phyloP scores from a whole-genome alignment of 257 asterid genomes.

The Asclepias syriaca region DNA sequence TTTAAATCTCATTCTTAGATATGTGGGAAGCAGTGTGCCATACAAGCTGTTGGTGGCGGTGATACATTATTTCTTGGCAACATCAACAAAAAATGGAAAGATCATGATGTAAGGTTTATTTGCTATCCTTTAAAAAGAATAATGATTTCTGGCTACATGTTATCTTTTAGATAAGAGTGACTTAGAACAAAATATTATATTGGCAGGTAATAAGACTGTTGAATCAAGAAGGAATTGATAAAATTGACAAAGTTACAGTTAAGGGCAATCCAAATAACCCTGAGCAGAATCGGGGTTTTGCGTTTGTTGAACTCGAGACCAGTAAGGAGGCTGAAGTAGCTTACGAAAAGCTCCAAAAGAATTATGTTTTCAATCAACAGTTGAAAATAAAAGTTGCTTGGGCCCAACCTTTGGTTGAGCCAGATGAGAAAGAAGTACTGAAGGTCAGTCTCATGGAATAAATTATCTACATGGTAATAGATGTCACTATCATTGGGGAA shows the following conservation, averaged over 20 bases:
- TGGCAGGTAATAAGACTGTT: slow-evolving; percentile 45
- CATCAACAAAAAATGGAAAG: slow-evolving; percentile 66
- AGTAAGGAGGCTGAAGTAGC: slow-evolving; percentile 65
- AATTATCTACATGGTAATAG: slow-evolving; percentile 6
- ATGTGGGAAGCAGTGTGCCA: slow-evolving; percentile 56
- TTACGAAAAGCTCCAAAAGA: slow-evolving; percentile 51
- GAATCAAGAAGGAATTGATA: slow-evolving; percentile 51
- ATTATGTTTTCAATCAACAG: slow-evolving; percentile 37
- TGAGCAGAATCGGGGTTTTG: slow-evolving; percentile 64
- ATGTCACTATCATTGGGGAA: background rate
- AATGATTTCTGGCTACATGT: background rate
- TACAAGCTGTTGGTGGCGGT: slow-evolving; percentile 50
- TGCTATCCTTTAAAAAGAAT: slow-evolving; percentile 3
- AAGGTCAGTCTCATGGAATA: slow-evolving; percentile 43
- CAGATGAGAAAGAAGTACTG: slow-evolving; percentile 52
- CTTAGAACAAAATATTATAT: slow-evolving; percentile 16
- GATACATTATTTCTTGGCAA: slow-evolving; percentile 67
- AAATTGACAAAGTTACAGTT: slow-evolving; percentile 51
- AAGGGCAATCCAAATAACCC: slow-evolving; percentile 46
- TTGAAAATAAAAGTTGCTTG: slow-evolving; percentile 50
- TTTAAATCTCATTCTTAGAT: slow-evolving; percentile 37
- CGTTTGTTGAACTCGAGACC: slow-evolving; percentile 66
- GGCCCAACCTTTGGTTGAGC: slow-evolving; percentile 69
- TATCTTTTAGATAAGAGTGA: slow-evolving; percentile 17
- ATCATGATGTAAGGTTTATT: slow-evolving; percentile 54